Base-by-base conservation (phyloP, 495 filamentous ascomycete genomes). In the Penicillium goetzii region DNA sequence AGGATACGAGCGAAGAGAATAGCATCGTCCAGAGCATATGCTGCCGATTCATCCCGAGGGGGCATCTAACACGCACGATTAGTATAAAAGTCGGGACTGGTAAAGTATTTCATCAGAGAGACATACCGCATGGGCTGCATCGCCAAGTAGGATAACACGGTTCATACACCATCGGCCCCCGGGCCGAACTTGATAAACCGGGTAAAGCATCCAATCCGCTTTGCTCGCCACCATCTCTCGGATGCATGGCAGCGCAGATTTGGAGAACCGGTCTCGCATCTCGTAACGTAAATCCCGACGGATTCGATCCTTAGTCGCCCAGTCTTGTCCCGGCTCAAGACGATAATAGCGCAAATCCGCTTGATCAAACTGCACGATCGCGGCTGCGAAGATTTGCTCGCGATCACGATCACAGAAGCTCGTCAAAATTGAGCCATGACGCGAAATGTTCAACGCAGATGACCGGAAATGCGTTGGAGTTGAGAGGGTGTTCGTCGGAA, bases 121-220 rank as follows among this genome's bases (percentile, higher is more conserved):
- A 79, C 82, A 25, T 77, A 85, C 83, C 8, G 85, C 86, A 72
- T 88, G 85, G n/a, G 84, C 84, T 45, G 84, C 80, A 72, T 88
- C 85, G 11, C 84, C 85, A 7, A 88, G 66, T 15, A 88, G 61
- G 54, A 88, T 77, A 0, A 80, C 78, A 17, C 80, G 76, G 17
- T 81, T 77, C 26, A 72, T 79, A 36, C 72, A 76, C 85, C 85
- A 88, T 30, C 69, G 73, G 0, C 84, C 83, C 6, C 75, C 74
- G 2, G 83, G 80, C 1, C 62, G 75, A 0, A 88, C 78, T 56
- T 82, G 82, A 65, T 83, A 87, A 4, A 89, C 85, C 0, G 86
- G 86, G 67, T 84, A 89, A 21, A 88, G 75, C 68, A 82, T 81
- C 77, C 83, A 85, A 50, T 88, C 85, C 2, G 59, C 77, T 36